These are phyloP conservation scores for Saccharomyces hybrid DNA, from an alignment of 1,139 yeast genomes.

Conservation along the genomic window DNA sequence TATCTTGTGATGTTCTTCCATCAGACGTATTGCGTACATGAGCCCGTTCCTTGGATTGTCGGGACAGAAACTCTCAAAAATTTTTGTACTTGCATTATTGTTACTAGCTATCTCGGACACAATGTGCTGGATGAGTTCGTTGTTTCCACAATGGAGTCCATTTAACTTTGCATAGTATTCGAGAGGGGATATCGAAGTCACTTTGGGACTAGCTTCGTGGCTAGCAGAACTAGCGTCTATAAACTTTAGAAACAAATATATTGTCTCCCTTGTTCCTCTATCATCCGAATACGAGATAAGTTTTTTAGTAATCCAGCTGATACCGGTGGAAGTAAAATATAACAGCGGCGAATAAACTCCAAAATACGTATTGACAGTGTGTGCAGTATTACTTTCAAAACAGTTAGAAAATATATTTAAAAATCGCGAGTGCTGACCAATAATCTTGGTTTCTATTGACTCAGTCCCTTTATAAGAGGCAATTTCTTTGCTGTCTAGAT, in stretches of 20 bases:
- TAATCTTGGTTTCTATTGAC: slow-evolving; percentile 12
- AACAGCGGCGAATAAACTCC: slow-evolving; percentile 12
- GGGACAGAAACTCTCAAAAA: no score
- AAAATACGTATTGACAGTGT: slow-evolving; percentile 5
- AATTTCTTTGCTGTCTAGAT: slow-evolving; percentile 7
- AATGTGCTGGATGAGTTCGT: background rate
- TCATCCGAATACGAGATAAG: slow-evolving; percentile 7
- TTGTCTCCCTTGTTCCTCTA: slow-evolving; percentile 9
- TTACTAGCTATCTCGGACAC: background rate
- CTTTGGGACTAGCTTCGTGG: background rate
- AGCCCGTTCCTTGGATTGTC: no score
- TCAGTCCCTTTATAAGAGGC: slow-evolving; percentile 3
- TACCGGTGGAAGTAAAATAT: slow-evolving; percentile 10
- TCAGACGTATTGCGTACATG: no score
- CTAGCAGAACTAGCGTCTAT: slow-evolving; percentile 6
- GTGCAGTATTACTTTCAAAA: background rate
- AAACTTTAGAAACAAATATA: slow-evolving; percentile 12
- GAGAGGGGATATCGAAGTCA: background rate
- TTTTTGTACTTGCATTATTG: no score
- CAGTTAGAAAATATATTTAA: slow-evolving; percentile 8
- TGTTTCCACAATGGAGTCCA: background rate
- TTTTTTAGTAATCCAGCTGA: slow-evolving; percentile 12
- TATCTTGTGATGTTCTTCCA: no score
- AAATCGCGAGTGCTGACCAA: slow-evolving; percentile 5
- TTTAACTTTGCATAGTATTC: background rate